Evolutionary conservation across 2,329 filamentous ascomycete species (phyloP).

Genomic region (Byssoonygena ceratinophila): DNA sequence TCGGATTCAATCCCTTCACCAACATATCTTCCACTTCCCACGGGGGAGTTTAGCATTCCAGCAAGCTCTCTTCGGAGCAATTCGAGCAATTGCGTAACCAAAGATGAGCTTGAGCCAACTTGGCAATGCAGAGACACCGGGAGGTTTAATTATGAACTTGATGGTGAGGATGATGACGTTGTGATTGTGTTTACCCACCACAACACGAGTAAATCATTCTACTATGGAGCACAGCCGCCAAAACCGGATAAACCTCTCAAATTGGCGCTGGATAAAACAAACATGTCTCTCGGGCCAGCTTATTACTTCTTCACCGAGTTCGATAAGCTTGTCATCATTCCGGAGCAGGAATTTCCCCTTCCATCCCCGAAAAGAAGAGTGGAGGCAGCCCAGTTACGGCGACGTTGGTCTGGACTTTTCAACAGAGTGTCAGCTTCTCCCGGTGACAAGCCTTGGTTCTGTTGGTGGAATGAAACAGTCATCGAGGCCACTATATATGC

Average conservation of each 20-base stretch:
- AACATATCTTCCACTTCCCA: conserved; percentile 38
- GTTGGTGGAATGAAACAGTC: conserved; percentile 57
- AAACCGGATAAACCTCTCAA: conserved; percentile 38
- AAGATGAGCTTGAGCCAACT: conserved; percentile 36
- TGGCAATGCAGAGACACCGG: conserved; percentile 43
- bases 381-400: conserved; percentile 19
- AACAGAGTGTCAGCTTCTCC: conserved; percentile 37
- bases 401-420: conserved; percentile 22
- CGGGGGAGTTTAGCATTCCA: conserved; percentile 42
- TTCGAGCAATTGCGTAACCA: conserved; percentile 41
- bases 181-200: conserved; percentile 34
- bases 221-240: conserved; percentile 55
- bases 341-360: conserved; percentile 28
- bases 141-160: conserved; percentile 9
- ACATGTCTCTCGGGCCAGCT: conserved; percentile 48
- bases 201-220: conserved; percentile 33
- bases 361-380: conserved; percentile 16
- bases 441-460: conserved; percentile 58
- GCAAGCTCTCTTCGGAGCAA: conserved; percentile 38
- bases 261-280: conserved; percentile 49
- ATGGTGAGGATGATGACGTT: conserved; percentile 20
- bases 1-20: conserved; percentile 44
- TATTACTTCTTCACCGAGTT: conserved; percentile 53
- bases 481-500: conserved; percentile 59
- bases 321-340: conserved; percentile 52